phyloP scores from a whole-genome alignment of 768 basidiomycete species.

The Termitomyces sp. region DNA sequence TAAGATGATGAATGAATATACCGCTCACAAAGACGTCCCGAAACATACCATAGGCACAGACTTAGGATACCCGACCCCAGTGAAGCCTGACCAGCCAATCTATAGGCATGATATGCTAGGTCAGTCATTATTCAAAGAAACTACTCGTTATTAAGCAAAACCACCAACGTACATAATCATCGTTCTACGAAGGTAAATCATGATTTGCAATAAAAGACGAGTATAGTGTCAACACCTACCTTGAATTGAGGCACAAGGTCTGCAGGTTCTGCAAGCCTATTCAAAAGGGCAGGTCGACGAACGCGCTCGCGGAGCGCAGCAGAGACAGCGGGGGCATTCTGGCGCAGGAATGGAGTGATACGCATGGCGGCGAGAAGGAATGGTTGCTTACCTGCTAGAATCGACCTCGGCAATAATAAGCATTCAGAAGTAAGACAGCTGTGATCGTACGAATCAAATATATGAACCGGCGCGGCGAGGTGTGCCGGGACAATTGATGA shows the following conservation, averaged over 20 bases:
- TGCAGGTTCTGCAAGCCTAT: slow-evolving; percentile 28
- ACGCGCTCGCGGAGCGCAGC: slow-evolving; percentile 38
- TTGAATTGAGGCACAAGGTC: slow-evolving; percentile 39
- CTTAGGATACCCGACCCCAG: slow-evolving; percentile 47
- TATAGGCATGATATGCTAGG: slow-evolving; percentile 10
- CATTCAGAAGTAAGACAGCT: neutral
- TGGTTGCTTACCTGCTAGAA: neutral
- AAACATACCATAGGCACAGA: slow-evolving; percentile 33
- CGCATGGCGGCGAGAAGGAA: slow-evolving; percentile 20
- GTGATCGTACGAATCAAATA: too few species aligned
- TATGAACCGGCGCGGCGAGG: neutral
- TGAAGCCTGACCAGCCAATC: slow-evolving; percentile 50
- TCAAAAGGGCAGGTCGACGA: slow-evolving; percentile 30
- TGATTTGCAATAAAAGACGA: neutral
- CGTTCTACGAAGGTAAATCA: slow-evolving; percentile 25
- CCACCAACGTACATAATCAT: slow-evolving; percentile 36
- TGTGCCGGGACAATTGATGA: neutral
- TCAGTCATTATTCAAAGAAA: neutral
- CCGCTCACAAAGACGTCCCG: neutral
- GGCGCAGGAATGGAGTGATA: slow-evolving; percentile 21
- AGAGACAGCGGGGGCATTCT: slow-evolving; percentile 22
- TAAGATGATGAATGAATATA: neutral
- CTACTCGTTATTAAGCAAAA: neutral
- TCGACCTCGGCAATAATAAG: neutral
- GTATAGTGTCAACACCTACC: slow-evolving; percentile 16